Evolutionary conservation across 2,329 filamentous ascomycete genomes (phyloP).

Genomic region (Sporothrix luriei): DNA sequence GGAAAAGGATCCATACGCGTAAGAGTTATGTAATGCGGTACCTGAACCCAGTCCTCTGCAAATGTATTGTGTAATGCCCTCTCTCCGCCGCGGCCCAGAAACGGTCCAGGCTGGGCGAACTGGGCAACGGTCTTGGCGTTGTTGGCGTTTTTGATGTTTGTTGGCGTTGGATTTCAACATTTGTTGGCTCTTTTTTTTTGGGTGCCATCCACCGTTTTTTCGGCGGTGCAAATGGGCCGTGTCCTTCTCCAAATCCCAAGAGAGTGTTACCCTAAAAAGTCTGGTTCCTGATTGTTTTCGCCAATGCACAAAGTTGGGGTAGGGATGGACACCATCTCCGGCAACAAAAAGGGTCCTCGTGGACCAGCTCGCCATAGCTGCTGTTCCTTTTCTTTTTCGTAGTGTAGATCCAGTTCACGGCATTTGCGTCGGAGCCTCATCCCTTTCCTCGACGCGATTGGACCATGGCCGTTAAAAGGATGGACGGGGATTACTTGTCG

Average conservation of each 20-base stretch:
- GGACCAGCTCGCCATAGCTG: background rate
- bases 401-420: background rate
- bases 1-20: background rate
- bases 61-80: background rate
- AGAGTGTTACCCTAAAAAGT: background rate
- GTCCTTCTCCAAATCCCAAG: background rate
- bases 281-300: constrained; percentile 18
- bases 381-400: constrained; percentile 15
- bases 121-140: background rate
- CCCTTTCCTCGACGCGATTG: background rate
- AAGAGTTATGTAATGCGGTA: background rate
- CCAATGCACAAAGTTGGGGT: constrained; percentile 9
- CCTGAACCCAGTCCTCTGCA: background rate
- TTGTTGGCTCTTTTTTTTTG: too few relatives aligned
- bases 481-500: background rate
- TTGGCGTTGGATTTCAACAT: too few relatives aligned
- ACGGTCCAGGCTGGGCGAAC: constrained; percentile 4
- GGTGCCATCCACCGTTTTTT: constrained; percentile 18
- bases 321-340: constrained; percentile 9
- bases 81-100: background rate
- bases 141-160: too few relatives aligned
- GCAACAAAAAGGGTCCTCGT: background rate
- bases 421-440: background rate
- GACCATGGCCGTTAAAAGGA: background rate
- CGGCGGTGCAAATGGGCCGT: constrained; percentile 3